Conservation (phyloP, 1,284 basidiomycete species). For the Neolentinus lepideus region DNA sequence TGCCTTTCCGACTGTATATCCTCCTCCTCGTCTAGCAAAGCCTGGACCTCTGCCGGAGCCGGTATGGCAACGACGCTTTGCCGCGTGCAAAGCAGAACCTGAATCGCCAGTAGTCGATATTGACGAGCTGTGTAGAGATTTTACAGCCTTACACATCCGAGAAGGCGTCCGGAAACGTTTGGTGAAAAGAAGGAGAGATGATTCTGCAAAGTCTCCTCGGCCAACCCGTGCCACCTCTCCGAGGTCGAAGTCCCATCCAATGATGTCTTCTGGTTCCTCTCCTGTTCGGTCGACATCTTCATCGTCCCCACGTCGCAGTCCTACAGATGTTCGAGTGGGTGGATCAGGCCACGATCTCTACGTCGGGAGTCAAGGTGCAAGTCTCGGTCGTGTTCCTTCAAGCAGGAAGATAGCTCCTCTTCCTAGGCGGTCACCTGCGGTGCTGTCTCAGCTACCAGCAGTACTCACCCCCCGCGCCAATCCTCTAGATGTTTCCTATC, state of each 20-base stretch:
- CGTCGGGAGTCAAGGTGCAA: too few relatives aligned
- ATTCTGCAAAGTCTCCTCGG: not conserved
- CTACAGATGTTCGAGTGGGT: too few relatives aligned
- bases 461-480: too few relatives aligned
- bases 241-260: too few relatives aligned
- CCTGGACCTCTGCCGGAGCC: not conserved
- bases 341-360: too few relatives aligned
- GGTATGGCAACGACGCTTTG: not conserved
- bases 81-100: not conserved
- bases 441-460: too few relatives aligned
- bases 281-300: not conserved
- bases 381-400: too few relatives aligned
- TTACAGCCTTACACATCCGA: conserved; percentile 10
- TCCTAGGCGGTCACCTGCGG: too few relatives aligned
- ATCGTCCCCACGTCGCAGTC: not conserved
- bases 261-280: too few relatives aligned
- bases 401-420: too few relatives aligned
- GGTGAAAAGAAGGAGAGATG: not conserved
- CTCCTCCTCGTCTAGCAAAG: conserved; percentile 6
- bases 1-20: conserved; percentile 29
- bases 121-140: conserved; percentile 11
- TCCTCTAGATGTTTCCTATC: too few relatives aligned
- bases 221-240: too few relatives aligned
- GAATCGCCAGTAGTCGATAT: conserved; percentile 7
- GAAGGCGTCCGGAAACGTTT: not conserved